Evolutionary conservation across 257 asterid species (phyloP), one percentile per base, ranked within the genome.

Genomic region (Gynochthodes officinalis): DNA sequence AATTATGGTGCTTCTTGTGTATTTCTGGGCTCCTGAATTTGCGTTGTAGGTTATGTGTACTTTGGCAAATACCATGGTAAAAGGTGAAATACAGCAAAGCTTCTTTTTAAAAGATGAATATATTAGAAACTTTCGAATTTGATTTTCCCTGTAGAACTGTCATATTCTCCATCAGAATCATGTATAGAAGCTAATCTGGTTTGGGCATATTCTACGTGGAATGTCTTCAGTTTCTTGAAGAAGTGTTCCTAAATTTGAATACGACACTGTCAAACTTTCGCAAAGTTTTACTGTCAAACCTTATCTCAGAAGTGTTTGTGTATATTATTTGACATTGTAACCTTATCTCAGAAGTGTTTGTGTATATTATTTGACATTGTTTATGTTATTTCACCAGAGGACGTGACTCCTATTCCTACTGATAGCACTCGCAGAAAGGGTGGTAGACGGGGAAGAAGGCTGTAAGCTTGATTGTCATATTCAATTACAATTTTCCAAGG

Each of bases 401-500:
- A 91, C 23, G 96, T 91, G 67, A 91, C 96, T 48, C 95, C 96
- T 15, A 88, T 91, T 69, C 97, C 97, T 15, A 91, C 97, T 0
- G 97, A 91, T 75, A 91, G 96, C 77, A 89, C 97, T 35, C 83
- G 97, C 55, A 73, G 95, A 83, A 92, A 92, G 91, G 95, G 97
- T 82, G 96, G 97, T n/a, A 79, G 96, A 81, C 87, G 96, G 64
- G 97, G 96, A 83, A 89, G 96, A 73, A 88, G 96, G 90, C 84
- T 91, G 81, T 91, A 78, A 82, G 59, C 59, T 7, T 28, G 43
- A 43, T 44, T 28, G 2, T 66, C 58, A n/a, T n/a, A n/a, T n/a
- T n/a, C 64, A 12, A 27, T 28, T 21, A 28, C 27, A 28, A 28
- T 39, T 13, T 28, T 4, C 28, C 8, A 21, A 59, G 64, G 5